Conservation (phyloP, 768 basidiomycete species). For the Postia placenta region DNA sequence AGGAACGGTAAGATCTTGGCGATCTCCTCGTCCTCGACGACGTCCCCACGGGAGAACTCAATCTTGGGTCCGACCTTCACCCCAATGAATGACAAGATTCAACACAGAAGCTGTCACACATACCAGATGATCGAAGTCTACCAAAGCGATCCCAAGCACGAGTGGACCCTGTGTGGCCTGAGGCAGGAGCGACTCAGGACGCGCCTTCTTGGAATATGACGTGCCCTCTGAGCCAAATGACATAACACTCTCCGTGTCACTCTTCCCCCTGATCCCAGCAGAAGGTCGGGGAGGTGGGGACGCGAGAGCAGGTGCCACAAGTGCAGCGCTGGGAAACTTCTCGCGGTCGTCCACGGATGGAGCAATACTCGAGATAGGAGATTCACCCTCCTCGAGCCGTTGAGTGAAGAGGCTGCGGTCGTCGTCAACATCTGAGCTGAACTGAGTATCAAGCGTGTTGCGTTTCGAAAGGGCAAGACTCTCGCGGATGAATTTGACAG, state of each 20-base stretch:
- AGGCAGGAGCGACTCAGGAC: constrained; percentile 76
- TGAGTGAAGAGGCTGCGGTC: constrained; percentile 45
- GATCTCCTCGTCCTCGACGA: constrained; percentile 84
- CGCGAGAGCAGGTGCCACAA: background rate
- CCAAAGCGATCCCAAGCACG: constrained; percentile 82
- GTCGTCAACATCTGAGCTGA: constrained; percentile 38
- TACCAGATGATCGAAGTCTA: constrained; percentile 94
- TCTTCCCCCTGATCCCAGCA: constrained; percentile 37
- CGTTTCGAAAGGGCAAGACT: constrained; percentile 17
- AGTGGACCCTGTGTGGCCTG: constrained; percentile 53
- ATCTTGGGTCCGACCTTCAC: constrained; percentile 84
- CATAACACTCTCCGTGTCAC: constrained; percentile 42
- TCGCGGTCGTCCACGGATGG: constrained; percentile 42
- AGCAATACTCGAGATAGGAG: constrained; percentile 45
- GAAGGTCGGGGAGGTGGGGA: constrained; percentile 10
- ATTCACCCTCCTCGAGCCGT: constrained; percentile 34
- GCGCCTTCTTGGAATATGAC: constrained; percentile 57
- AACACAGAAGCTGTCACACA: constrained; percentile 17
- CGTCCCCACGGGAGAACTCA: constrained; percentile 73
- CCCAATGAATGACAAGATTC: background rate
- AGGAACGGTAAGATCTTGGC: constrained; percentile 86
- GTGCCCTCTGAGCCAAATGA: constrained; percentile 57
- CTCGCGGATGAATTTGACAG: constrained; percentile 16
- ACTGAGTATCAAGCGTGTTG: constrained; percentile 40
- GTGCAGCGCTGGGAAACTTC: constrained; percentile 11